phyloP scores from a whole-genome alignment of 2,329 filamentous ascomycete species.

The Talaromyces sp. region DNA sequence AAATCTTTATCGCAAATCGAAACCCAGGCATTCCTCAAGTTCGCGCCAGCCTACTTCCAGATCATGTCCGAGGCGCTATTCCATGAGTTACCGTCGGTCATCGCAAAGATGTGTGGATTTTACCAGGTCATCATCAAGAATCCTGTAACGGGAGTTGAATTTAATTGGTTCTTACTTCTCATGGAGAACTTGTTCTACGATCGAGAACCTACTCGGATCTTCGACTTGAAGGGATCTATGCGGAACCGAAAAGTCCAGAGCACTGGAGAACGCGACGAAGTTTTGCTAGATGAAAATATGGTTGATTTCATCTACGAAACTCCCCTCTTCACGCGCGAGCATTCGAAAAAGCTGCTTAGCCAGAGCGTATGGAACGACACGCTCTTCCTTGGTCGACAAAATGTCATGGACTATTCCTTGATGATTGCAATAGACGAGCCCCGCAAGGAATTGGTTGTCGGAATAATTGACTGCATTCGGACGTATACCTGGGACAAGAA shows the following conservation, averaged over 20 bases:
- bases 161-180: conserved; percentile 86
- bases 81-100: conserved; percentile 89
- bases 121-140: conserved; percentile 98
- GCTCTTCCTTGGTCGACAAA: conserved; percentile 84
- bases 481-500: conserved; percentile 99
- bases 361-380: conserved; percentile 97
- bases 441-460: conserved; percentile 85
- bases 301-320: conserved; percentile 99
- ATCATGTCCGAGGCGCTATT: conserved; percentile 97
- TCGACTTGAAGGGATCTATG: conserved; percentile 98
- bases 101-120: conserved; percentile 98
- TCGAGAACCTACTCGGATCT: conserved; percentile 78
- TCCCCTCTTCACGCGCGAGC: conserved; percentile 88
- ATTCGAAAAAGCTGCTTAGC: conserved; percentile 87
- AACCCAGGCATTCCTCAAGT: conserved; percentile 87
- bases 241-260: conserved; percentile 95
- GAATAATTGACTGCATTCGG: conserved; percentile 96
- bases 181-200: conserved; percentile 99
- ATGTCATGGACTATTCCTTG: conserved; percentile 98
- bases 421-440: conserved; percentile 97
- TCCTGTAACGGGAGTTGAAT: conserved; percentile 80
- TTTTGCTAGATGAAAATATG: conserved; percentile 95
- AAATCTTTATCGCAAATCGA: conserved; percentile 89
- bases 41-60: conserved; percentile 93
- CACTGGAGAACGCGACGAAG: conserved; percentile 92